Percentiles rank a stretch among this genome's conserved stretches.
Evolutionary conservation across 345 rosid genomes (phyloP).

Genomic region (Mallotus nudiflorus): DNA sequence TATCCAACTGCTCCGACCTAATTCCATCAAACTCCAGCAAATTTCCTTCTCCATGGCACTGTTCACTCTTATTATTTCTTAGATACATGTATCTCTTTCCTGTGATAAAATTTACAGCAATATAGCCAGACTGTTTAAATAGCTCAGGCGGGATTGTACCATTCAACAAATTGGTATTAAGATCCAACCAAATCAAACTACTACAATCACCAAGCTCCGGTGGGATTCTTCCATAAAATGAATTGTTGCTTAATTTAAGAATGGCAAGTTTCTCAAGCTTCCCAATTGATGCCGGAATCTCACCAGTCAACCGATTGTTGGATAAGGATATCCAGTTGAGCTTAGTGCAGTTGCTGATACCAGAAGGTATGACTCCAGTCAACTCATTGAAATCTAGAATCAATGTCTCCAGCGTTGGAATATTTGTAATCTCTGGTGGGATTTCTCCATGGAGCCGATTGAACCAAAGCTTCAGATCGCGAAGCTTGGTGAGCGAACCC

Average conservation of each 20-base stretch:
- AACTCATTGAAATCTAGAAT: conserved; percentile 89
- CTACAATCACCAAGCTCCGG: conserved; percentile 83
- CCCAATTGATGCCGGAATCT: conserved; percentile 80
- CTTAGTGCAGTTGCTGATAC: conserved; percentile 70
- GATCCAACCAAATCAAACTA: conserved; percentile 94
- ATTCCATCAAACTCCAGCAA: conserved; percentile 91
- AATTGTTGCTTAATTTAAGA: conserved; percentile 89
- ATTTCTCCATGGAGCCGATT: conserved; percentile 82
- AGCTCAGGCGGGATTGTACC: conserved; percentile 77
- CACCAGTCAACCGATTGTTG: conserved; percentile 70
- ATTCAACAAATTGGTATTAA: conserved; percentile 65
- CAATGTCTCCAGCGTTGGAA: conserved; percentile 61
- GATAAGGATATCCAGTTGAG: conserved; percentile 92
- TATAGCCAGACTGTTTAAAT: conserved; percentile 85
- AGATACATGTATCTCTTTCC: conserved; percentile 80
- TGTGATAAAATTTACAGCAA: conserved; percentile 66
- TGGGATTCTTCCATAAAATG: conserved; percentile 76
- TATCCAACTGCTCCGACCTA: conserved; percentile 49
- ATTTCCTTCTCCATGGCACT: conserved; percentile 89
- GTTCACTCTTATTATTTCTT: conserved; percentile 76
- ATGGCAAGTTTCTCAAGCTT: conserved; percentile 70
- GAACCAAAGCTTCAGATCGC: conserved; percentile 81
- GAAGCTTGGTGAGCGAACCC: conserved; percentile 63
- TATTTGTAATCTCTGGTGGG: conserved; percentile 63
- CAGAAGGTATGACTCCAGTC: conserved; percentile 67